phyloP scores from a whole-genome alignment of 106 monocot species.

The Apostasia shenzhenica region DNA sequence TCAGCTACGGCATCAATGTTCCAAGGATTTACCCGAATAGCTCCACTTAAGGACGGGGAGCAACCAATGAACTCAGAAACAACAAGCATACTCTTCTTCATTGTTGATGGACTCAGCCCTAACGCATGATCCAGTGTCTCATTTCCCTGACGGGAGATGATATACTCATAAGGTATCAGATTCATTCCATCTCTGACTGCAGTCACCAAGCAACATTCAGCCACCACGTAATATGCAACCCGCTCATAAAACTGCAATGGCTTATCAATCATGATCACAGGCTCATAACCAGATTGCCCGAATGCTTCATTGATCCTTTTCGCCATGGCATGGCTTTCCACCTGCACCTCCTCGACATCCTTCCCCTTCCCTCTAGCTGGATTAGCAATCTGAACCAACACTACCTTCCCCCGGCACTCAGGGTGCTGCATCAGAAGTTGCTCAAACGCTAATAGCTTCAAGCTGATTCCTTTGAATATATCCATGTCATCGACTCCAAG shows the following conservation, averaged over 20 bases:
- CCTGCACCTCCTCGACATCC: conserved; percentile 53
- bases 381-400: conserved; percentile 67
- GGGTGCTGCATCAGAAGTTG: conserved; percentile 47
- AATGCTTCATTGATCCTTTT: conserved; percentile 51
- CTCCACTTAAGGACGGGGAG: conserved; percentile 67
- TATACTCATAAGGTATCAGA: conserved; percentile 68
- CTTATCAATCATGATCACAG: conserved; percentile 50
- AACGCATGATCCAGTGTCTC: conserved; percentile 34
- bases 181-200: conserved; percentile 83
- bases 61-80: conserved; percentile 80
- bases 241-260: conserved; percentile 55
- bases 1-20: conserved; percentile 60
- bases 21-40: conserved; percentile 74
- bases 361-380: conserved; percentile 58
- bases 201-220: conserved; percentile 64
- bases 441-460: conserved; percentile 63
- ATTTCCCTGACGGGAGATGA: conserved; percentile 60
- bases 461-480: conserved; percentile 68
- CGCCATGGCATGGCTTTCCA: conserved; percentile 42
- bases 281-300: conserved; percentile 39
- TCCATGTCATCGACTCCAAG: conserved; percentile 78
- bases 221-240: conserved; percentile 60
- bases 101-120: conserved; percentile 7
- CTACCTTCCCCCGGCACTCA: conserved; percentile 37
- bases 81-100: conserved; percentile 62